Conservation (phyloP, 768 basidiomycete genomes). For the Tulasnella sp. region DNA sequence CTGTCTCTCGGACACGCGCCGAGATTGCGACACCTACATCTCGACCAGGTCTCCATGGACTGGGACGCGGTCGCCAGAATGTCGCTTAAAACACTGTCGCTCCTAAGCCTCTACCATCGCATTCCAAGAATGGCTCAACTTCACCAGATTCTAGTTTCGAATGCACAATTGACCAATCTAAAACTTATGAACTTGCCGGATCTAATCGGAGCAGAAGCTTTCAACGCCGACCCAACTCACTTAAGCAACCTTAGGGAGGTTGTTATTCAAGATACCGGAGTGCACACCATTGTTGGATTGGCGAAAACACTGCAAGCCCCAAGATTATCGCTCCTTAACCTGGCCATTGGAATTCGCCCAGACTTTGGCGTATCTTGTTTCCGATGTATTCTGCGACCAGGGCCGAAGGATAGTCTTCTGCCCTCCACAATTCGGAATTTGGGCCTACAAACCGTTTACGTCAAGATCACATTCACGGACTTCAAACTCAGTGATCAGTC, state of each 20-base stretch:
- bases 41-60: background rate
- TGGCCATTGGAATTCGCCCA: background rate
- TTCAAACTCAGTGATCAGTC: background rate
- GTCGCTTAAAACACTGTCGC: no score
- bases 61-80: no score
- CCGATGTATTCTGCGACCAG: background rate
- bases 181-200: background rate
- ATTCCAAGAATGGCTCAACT: no score
- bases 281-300: background rate
- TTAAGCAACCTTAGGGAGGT: background rate
- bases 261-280: background rate
- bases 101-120: no score
- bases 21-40: background rate
- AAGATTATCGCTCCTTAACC: background rate
- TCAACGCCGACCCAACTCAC: background rate
- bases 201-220: background rate
- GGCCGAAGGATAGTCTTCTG: background rate
- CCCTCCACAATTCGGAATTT: background rate
- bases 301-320: background rate
- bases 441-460: background rate
- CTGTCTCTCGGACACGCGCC: background rate
- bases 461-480: background rate
- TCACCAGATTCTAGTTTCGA: no score
- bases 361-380: background rate
- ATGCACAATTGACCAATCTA: background rate